phyloP scores from a whole-genome alignment of 805 yeast species.

The Wickerhamiella azyma region DNA sequence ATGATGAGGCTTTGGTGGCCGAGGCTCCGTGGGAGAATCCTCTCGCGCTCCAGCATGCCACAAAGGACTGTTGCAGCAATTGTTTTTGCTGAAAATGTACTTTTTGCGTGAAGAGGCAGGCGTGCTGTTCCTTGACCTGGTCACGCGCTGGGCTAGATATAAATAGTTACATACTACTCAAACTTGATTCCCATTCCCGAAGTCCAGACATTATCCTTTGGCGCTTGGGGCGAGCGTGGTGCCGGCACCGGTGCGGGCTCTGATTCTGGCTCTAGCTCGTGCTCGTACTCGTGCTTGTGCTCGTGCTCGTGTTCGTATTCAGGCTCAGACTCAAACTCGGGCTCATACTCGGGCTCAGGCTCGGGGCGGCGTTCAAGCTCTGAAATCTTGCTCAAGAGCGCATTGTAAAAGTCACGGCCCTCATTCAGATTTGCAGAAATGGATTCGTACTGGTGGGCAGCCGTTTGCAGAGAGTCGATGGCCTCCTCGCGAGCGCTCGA shows the following conservation, averaged over 20 bases:
- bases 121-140: no score
- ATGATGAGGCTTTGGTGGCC: not conserved
- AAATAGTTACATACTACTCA: not conserved
- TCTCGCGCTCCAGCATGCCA: no score
- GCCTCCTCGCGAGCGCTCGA: slow-evolving; percentile 18
- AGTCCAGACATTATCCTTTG: no score
- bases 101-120: no score
- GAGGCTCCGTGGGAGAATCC: not conserved
- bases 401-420: slow-evolving; percentile 59
- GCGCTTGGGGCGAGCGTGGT: not conserved
- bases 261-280: not conserved
- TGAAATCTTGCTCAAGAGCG: slow-evolving; percentile 39
- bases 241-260: not conserved
- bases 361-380: slow-evolving; percentile 30
- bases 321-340: slow-evolving; percentile 32
- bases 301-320: slow-evolving; percentile 19
- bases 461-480: slow-evolving; percentile 38
- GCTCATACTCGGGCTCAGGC: slow-evolving; percentile 38
- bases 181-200: no score
- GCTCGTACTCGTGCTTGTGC: not conserved
- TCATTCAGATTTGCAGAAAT: slow-evolving; percentile 46
- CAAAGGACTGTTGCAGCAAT: no score
- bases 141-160: not conserved
- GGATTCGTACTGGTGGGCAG: slow-evolving; percentile 39
- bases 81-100: no score